Evolutionary conservation across 2,329 filamentous ascomycete species (phyloP), one percentile per base, ranked within the genome.

Genomic region (Periconia sp.): DNA sequence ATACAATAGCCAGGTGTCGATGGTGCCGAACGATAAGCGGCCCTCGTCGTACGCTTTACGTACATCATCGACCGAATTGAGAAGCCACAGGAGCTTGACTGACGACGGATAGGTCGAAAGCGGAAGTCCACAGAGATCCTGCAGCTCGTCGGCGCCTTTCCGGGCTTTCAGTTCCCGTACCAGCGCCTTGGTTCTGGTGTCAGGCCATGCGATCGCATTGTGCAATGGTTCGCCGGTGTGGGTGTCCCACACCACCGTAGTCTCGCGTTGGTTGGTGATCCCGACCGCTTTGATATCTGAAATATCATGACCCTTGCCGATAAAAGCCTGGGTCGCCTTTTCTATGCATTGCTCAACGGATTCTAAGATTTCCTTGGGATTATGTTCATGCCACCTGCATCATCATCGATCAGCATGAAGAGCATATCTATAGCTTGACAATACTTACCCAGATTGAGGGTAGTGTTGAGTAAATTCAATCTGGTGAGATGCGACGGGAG

Each of bases 211-310:
- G 48, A 96, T 87, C 44, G 90, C 90, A 62, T 92, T 91, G 73
- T 89, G 81, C 12, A 96, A 75, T 4, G 89, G 84, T 67, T 94
- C 81, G 52, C 91, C 91, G 1, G 88, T 94, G 54, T 81, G 79
- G 59, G 78, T 82, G 68, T 96, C 89, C 90, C 90, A 95, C 18
- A 91, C 85, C 1, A 95, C 78, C 2, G 87, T 89, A 1, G 91
- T 95, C 71, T 96, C 91, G 65, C 91, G 85, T 75, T 96, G 90
- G 72, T 92, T 95, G 46, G 90, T 95, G 66, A 96, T 88, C 43
- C 91, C 91, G 54, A 96, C 79, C 9, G 87, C 82, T 66, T 82
- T 86, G 63, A 96, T 89, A 57, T 87, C 81, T 39, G 79, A 78
- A 46, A 80, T 76, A 18, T 79, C 77, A 70, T 89, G 81, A 47